Evolutionary conservation across 1,284 basidiomycete species (phyloP), one percentile per base, ranked within the genome.

Genomic region (Pisolithus thermaeus): DNA sequence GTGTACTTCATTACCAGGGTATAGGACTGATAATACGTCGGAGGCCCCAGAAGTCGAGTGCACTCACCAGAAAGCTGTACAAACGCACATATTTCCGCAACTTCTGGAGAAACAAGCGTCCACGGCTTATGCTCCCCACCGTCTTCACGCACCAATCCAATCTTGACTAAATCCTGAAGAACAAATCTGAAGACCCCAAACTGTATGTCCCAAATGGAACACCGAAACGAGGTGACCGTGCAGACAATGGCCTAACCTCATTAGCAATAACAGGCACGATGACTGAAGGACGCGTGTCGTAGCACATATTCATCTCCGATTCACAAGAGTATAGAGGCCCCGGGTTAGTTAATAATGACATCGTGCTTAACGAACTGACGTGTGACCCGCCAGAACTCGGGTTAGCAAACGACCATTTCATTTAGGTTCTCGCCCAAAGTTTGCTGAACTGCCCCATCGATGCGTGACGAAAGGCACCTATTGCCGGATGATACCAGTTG

Each of bases 141-240:
- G 28, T 58, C 58, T 25, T 55, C 55, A 11, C 27, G 57, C n/a
- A 80, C 90, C 47, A 93, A 66, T 6, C 83, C 83, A 11, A 71
- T 71, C 38, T 67, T 60, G 2, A 83, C 75, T 49, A 96, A 72
- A 57, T 80, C 78, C 14, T 77, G 73, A 22, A 91, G 64, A 94
- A 77, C 50, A 80, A 63, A 30, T 78, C 70, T 52, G 79, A 81
- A 51, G 83, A 88, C 36, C 73, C 71, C 75, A 81, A 79, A 64
- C 96, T 96, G 62, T 96, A 93, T 23, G 92, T 92, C 2, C 89
- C 93, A 59, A 95, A 94, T 2, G 94, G 70, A 35, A 92, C 81
- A 1, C 80, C 85, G 11, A 94, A 68, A 5, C 70, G 71, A 4
- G 79, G 78, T 8, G 53, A 6, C 32, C 20, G 58, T 0, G 46